Evolutionary conservation across 805 yeast genomes (phyloP).

Genomic region (Suhomyces sp.): DNA sequence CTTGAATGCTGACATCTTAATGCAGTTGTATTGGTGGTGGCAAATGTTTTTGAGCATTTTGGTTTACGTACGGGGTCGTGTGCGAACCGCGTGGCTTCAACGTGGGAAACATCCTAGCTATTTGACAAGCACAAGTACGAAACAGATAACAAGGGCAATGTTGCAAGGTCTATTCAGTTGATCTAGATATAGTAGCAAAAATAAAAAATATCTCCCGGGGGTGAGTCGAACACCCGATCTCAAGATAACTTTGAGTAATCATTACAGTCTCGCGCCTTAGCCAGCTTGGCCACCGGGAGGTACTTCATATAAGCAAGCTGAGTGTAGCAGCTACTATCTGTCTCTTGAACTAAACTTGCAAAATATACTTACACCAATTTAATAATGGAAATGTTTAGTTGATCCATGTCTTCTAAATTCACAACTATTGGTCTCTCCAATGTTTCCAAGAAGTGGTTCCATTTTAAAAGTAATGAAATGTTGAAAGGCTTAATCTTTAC

Average conservation of each 20-base stretch:
- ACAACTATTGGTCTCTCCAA: no score
- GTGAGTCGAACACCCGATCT: conserved; percentile 52
- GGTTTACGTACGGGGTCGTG: neutral
- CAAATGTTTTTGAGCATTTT: neutral
- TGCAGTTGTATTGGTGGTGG: neutral
- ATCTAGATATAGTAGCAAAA: neutral
- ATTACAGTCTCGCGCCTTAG: conserved; percentile 50
- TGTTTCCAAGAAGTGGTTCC: no score
- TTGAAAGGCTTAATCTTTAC: no score
- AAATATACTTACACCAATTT: no score
- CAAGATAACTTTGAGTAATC: conserved; percentile 37
- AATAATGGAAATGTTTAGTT: no score
- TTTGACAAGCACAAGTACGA: neutral
- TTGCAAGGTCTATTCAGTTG: neutral
- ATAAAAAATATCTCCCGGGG: conserved; percentile 39
- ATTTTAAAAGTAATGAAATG: no score
- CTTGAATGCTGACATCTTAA: neutral
- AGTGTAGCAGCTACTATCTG: no score
- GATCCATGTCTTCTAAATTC: no score
- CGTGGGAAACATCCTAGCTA: neutral
- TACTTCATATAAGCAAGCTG: conserved; percentile 1
- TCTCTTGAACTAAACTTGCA: no score
- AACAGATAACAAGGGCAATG: no score
- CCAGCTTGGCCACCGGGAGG: conserved; percentile 50
- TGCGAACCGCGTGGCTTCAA: neutral